Conservation (phyloP, 2,329 filamentous ascomycete genomes). For the Exophiala oligosperma region DNA sequence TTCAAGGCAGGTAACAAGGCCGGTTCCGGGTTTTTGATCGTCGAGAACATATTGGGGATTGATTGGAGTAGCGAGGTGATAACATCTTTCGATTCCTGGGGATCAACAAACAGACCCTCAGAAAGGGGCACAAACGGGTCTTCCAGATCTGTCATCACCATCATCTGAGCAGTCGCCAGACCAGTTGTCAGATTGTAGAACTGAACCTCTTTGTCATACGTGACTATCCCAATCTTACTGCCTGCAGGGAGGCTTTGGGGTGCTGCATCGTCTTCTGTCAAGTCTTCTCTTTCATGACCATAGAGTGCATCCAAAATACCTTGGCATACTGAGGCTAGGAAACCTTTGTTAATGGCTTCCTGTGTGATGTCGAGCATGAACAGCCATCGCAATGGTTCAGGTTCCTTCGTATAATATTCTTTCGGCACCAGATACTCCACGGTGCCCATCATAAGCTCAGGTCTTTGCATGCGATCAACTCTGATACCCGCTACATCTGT, state of each 20-base stretch:
- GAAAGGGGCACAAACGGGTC: constrained; percentile 93
- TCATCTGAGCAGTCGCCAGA: constrained; percentile 89
- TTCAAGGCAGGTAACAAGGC: constrained; percentile 82
- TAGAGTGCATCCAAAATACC: constrained; percentile 86
- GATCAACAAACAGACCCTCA: constrained; percentile 91
- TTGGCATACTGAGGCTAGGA: constrained; percentile 84
- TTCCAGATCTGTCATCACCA: constrained; percentile 97
- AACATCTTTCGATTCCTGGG: constrained; percentile 80
- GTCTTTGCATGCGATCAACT: constrained; percentile 82
- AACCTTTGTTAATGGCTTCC: constrained; percentile 87
- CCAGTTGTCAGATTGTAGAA: constrained; percentile 91
- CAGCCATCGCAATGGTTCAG: constrained; percentile 81
- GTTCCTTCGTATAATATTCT: constrained; percentile 97
- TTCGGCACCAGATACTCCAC: constrained; percentile 97
- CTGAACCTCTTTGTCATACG: constrained; percentile 94
- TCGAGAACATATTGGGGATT: constrained; percentile 82
- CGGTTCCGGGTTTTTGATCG: constrained; percentile 86
- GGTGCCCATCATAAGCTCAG: constrained; percentile 86
- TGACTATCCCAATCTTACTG: constrained; percentile 89
- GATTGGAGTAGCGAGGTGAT: constrained; percentile 84
- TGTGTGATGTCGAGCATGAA: constrained; percentile 94
- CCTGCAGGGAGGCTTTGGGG: constrained; percentile 68
- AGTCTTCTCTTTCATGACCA: constrained; percentile 59
- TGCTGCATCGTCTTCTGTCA: constrained; percentile 55
- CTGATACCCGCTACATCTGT: constrained; percentile 83